These are phyloP conservation scores for Phialophora macrospora DNA, from an alignment of 2,329 filamentous ascomycete species.

Conservation along the genomic window DNA sequence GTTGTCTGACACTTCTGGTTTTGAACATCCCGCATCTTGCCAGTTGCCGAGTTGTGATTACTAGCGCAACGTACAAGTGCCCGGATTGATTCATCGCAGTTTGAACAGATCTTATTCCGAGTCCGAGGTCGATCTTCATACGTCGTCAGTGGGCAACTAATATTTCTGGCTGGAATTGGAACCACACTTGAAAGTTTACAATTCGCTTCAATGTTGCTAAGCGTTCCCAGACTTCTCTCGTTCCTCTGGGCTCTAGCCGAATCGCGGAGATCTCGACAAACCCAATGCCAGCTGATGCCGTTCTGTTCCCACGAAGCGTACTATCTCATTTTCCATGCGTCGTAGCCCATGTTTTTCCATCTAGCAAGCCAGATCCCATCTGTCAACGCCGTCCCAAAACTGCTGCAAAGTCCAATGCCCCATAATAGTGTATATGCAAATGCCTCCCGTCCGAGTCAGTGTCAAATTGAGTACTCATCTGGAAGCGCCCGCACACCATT, in stretches of 20 bases:
- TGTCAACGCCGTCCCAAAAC: background rate
- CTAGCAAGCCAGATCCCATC: background rate
- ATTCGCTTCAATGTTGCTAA: background rate
- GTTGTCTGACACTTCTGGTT: background rate
- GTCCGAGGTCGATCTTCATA: no score
- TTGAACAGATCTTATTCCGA: no score
- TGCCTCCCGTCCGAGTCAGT: background rate
- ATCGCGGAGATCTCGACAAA: background rate
- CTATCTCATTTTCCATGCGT: background rate
- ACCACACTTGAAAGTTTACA: background rate
- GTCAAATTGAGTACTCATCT: background rate
- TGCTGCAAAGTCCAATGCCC: background rate
- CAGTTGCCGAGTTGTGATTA: no score
- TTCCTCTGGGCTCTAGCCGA: background rate
- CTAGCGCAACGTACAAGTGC: no score
- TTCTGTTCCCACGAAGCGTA: background rate
- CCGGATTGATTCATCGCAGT: no score
- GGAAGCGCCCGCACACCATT: background rate
- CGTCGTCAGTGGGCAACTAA: background rate
- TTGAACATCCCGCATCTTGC: no score
- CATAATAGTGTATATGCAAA: background rate
- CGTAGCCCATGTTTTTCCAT: background rate
- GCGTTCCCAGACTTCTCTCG: background rate
- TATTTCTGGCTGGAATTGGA: background rate
- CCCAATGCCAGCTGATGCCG: background rate